Evolutionary conservation across 1,284 basidiomycete species (phyloP), one percentile per base, ranked within the genome.

Genomic region (Porodaedalea pini): DNA sequence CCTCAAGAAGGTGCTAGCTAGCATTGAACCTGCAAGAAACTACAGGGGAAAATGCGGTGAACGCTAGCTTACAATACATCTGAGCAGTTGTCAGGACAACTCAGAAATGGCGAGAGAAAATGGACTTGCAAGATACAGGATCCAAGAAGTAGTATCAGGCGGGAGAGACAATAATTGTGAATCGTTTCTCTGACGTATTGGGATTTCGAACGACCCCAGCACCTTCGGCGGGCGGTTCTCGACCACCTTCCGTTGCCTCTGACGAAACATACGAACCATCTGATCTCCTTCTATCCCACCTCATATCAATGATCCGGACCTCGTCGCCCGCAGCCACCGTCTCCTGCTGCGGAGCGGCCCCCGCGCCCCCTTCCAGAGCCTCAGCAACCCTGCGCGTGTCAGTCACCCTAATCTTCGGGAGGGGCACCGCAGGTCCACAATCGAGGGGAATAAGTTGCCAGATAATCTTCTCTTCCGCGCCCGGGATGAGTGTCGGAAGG

Each of bases 361-460:
- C 51, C 8, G 17, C 31, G 36, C 8, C 25, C 31, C 44, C 40
- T 34, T 65, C 63, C 37, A 19, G 17, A 21, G 45, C 34, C 34
- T 65, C 63, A 25, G 17, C 57, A 61, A 56, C 27, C 60, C 71
- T 74, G 56, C 86, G 71, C 56, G 78, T 75, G 64, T 89, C 80
- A 32, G 79, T 64, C 23, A 89, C 80, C 63, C 72, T 78, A 59
- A 90, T 75, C 34, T 71, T 70, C 10, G 88, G 88, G 13, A 86
- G 64, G 57, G 67, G 75, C 45, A 86, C 73, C 11, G 41, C 23
- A 62, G 80, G 74, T 48, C 88, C 88, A 67, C 86, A 90, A 60
- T 88, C 86, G 27, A 90, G 67, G 0, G 89, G 84, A 25, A 90
- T 78, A 25, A 90, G 65, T 32, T 77, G 79, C 85, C 88, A 90